Percentiles rank a stretch among this genome's conserved stretches.
Conservation (phyloP, 352 stramenopile species). For the Globisporangium perplexum region DNA sequence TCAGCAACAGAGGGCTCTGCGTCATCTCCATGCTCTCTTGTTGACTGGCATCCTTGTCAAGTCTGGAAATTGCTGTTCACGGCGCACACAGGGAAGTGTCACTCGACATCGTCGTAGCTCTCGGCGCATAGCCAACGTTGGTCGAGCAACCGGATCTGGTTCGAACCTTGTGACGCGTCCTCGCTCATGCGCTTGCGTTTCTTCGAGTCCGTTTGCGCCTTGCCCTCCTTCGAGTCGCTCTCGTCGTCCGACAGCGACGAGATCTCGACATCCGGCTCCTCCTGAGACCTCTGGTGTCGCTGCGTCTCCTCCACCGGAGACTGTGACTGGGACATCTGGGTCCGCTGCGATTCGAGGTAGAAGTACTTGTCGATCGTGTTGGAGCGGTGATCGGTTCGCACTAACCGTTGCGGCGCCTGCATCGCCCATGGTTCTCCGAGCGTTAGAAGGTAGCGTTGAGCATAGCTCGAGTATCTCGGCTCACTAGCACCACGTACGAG, state of each 20-base stretch:
- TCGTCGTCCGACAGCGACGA: conserved; percentile 7
- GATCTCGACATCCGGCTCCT: conserved; percentile 2
- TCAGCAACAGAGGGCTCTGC: conserved; percentile 59
- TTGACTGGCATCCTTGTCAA: conserved; percentile 18
- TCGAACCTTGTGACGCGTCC: conserved; percentile 9
- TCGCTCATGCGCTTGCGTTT: conserved; percentile 6
- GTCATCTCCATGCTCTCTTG: conserved; percentile 37
- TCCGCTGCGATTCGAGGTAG: conserved; percentile 74
- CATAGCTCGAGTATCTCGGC: not conserved
- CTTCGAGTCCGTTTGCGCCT: conserved; percentile 2
- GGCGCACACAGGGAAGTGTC: not conserved
- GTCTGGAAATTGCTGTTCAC: conserved; percentile 14
- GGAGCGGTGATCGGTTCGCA: conserved; percentile 77
- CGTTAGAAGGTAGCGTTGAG: not conserved
- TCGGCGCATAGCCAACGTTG: not conserved
- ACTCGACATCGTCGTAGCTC: not conserved
- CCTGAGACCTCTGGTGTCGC: conserved; percentile 4
- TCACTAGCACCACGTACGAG: conserved; percentile 25
- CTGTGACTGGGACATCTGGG: conserved; percentile 28
- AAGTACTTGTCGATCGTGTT: conserved; percentile 87
- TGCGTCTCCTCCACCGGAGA: conserved; percentile 15
- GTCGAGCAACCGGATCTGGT: not conserved
- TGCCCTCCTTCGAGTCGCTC: not conserved
- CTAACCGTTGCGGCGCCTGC: conserved; percentile 72
- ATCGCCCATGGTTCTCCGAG: not conserved